These are phyloP conservation scores for Athelia psychrophila DNA, from an alignment of 1,284 basidiomycete genomes.

Conservation along the genomic window DNA sequence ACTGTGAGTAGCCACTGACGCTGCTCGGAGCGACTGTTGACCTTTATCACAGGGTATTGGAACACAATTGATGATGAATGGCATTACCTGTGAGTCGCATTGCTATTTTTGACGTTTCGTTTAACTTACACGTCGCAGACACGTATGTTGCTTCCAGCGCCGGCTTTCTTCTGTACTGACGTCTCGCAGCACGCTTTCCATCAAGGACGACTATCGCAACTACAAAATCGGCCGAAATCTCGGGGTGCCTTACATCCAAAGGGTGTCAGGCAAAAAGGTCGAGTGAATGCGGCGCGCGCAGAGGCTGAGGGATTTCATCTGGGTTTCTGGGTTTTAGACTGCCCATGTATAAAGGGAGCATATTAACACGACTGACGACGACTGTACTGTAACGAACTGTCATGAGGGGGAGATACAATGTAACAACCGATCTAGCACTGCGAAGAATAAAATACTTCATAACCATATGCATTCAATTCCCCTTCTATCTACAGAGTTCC, in stretches of 20 bases:
- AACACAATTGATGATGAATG: conserved; percentile 58
- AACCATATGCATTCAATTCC: too few relatives aligned
- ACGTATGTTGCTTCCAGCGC: conserved; percentile 36
- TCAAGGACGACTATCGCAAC: conserved; percentile 54
- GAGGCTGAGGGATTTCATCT: too few relatives aligned
- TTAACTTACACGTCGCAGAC: conserved; percentile 23
- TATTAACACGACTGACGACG: too few relatives aligned
- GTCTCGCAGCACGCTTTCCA: conserved; percentile 44
- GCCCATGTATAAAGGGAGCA: too few relatives aligned
- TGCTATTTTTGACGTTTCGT: conserved; percentile 2
- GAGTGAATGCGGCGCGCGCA: too few relatives aligned
- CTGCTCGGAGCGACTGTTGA: conserved; percentile 3
- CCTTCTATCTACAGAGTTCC: too few relatives aligned
- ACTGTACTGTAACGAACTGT: too few relatives aligned
- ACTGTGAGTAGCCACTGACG: conserved; percentile 37
- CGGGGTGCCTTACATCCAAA: conserved; percentile 40
- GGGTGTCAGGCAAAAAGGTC: conserved; percentile 11
- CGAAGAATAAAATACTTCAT: too few relatives aligned
- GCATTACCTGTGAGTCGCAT: conserved; percentile 51
- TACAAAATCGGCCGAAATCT: conserved; percentile 37
- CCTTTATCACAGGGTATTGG: conserved; percentile 43
- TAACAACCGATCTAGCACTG: not conserved
- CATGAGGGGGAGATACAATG: not conserved
- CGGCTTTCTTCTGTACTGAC: not conserved
- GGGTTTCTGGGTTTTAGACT: not conserved